phyloP scores from a whole-genome alignment of 768 basidiomycete species.

The Suillus spraguei region DNA sequence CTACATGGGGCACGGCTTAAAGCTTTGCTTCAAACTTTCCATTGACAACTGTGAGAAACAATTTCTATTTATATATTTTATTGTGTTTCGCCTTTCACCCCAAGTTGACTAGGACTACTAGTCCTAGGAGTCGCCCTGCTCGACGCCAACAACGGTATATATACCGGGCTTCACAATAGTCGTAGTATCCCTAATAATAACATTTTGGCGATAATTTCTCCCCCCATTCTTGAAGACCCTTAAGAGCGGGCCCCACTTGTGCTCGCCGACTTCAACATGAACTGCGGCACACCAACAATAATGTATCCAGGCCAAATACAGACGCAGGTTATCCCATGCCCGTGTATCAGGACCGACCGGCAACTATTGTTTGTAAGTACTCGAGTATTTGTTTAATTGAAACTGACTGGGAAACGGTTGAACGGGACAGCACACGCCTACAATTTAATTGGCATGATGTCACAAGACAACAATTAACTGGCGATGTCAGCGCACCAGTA shows the following conservation, averaged over 20 bases:
- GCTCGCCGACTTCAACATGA: conserved; percentile 52
- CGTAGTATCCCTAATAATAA: conserved; percentile 27
- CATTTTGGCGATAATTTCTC: conserved; percentile 18
- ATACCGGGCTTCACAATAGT: conserved; percentile 12
- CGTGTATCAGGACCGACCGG: conserved; percentile 72
- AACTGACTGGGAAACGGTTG: conserved; percentile 48
- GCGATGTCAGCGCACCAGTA: conserved; percentile 62
- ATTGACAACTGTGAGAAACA: background rate
- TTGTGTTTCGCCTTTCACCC: background rate
- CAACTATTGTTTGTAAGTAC: conserved; percentile 78
- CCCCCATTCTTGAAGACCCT: conserved; percentile 6
- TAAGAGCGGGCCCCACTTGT: conserved; percentile 18
- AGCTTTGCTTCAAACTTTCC: conserved; percentile 1
- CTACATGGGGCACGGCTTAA: conserved; percentile 2
- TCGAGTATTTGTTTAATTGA: conserved; percentile 10
- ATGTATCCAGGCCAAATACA: conserved; percentile 49
- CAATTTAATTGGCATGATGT: conserved; percentile 55
- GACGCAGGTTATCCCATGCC: background rate
- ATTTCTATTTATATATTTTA: background rate
- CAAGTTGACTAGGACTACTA: background rate
- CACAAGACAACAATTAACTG: conserved; percentile 50
- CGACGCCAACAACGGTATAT: conserved; percentile 20
- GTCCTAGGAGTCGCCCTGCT: conserved; percentile 18
- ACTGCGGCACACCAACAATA: conserved; percentile 57
- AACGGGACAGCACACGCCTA: conserved; percentile 77